phyloP scores from a whole-genome alignment of 106 monocot species.

The Agapanthus africanus region DNA sequence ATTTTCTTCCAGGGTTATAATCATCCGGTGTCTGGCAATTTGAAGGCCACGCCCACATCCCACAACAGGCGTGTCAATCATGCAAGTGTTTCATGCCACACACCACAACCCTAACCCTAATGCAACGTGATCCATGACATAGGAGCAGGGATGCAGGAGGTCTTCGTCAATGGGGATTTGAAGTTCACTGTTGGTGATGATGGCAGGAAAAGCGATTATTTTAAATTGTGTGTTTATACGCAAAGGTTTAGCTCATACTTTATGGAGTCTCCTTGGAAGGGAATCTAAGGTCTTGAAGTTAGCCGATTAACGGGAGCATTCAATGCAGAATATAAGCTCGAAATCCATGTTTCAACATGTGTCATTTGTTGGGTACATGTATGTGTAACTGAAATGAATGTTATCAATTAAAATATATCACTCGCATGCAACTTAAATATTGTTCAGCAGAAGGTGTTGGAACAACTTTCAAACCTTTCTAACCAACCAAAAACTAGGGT shows the following conservation, averaged over 20 bases:
- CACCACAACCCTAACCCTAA: not conserved
- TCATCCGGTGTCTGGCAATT: not conserved
- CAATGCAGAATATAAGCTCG: too few relatives aligned
- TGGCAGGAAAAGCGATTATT: not conserved
- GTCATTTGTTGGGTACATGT: too few relatives aligned
- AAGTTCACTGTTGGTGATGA: not conserved
- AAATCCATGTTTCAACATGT: too few relatives aligned
- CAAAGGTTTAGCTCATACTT: not conserved
- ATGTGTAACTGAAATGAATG: too few relatives aligned
- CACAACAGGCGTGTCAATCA: not conserved
- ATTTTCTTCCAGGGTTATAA: too few relatives aligned
- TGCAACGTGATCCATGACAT: slow-evolving; percentile 9
- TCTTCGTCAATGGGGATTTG: not conserved
- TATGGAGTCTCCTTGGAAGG: slow-evolving; percentile 6
- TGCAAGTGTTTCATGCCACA: not conserved
- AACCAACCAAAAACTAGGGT: too few relatives aligned
- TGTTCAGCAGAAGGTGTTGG: too few relatives aligned
- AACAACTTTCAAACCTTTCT: too few relatives aligned
- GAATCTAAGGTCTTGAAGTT: slow-evolving; percentile 2
- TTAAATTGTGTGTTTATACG: slow-evolving; percentile 1
- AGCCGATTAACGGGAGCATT: not conserved
- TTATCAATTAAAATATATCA: too few relatives aligned
- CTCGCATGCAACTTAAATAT: too few relatives aligned
- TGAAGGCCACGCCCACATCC: not conserved
- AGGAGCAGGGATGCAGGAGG: not conserved